These are phyloP conservation scores for Chrysanthemum lavandulifolium DNA, from an alignment of 129 eudicot genomes.

Conservation along the genomic window DNA sequence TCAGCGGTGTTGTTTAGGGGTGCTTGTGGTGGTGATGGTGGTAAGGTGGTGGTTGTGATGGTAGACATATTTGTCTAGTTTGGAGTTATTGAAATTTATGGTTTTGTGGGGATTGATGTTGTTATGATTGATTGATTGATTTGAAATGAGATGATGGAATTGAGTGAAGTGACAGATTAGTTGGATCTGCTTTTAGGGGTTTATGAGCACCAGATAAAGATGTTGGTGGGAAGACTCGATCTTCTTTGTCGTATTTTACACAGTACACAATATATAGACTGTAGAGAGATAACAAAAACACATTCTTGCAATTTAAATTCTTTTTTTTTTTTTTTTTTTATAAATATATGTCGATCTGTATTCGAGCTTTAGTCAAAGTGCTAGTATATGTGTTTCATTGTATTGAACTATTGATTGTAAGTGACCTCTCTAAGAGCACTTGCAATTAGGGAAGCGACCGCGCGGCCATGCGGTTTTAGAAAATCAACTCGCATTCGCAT, in stretches of 20 bases:
- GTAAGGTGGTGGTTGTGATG: conserved; percentile 32
- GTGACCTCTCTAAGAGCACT: too few species aligned
- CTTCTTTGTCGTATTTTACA: conserved; percentile 6
- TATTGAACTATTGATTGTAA: too few species aligned
- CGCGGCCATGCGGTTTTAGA: too few species aligned
- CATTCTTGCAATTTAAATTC: too few species aligned
- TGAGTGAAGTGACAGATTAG: conserved; percentile 27
- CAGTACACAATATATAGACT: too few species aligned
- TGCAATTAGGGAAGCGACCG: too few species aligned
- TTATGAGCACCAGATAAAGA: conserved; percentile 23
- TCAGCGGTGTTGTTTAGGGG: conserved; percentile 30
- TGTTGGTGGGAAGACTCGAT: conserved; percentile 16
- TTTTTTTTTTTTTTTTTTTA: too few species aligned
- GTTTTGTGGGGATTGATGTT: conserved; percentile 9
- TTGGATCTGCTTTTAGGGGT: conserved; percentile 29
- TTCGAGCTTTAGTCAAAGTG: too few species aligned
- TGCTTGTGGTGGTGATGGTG: conserved; percentile 33
- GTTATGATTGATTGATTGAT: conserved; percentile 42
- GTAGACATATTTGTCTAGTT: conserved; percentile 32
- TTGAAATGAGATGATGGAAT: conserved; percentile 18
- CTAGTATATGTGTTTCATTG: too few species aligned
- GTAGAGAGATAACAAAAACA: too few species aligned
- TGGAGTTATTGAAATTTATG: neutral
- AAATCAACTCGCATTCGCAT: too few species aligned
- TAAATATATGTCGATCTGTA: too few species aligned